Percentiles rank a stretch among this genome's conserved stretches.
Evolutionary conservation across 805 yeast genomes (phyloP).

Genomic region (Metschnikowia vanudenii): DNA sequence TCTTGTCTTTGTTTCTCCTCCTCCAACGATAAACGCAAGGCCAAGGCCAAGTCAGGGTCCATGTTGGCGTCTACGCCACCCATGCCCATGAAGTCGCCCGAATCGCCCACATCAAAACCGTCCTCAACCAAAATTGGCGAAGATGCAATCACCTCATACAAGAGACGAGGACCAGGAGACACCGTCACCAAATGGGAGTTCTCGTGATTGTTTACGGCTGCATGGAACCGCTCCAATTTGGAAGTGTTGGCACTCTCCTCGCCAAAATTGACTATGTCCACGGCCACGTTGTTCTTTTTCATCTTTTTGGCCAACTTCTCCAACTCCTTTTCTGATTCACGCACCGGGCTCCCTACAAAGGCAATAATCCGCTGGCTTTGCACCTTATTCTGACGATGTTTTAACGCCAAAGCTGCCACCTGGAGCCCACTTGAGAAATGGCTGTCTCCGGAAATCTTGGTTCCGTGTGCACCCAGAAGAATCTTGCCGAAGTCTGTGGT

Average conservation of each 20-base stretch:
- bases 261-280: constrained; percentile 90
- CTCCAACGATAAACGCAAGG: constrained; percentile 88
- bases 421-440: constrained; percentile 83
- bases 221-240: constrained; percentile 75
- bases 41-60: constrained; percentile 97
- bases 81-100: constrained; percentile 33
- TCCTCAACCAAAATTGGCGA: constrained; percentile 73
- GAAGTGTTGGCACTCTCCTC: constrained; percentile 76
- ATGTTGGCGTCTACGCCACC: constrained; percentile 73
- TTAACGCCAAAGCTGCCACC: constrained; percentile 87
- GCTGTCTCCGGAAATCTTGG: constrained; percentile 61
- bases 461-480: constrained; percentile 78
- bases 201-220: constrained; percentile 71
- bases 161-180: constrained; percentile 82
- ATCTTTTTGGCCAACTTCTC: constrained; percentile 84
- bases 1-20: constrained; percentile 94
- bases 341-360: constrained; percentile 85
- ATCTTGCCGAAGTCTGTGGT: constrained; percentile 86
- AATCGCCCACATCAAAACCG: constrained; percentile 50
- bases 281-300: constrained; percentile 88
- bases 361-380: constrained; percentile 88
- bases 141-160: constrained; percentile 76
- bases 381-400: constrained; percentile 91
- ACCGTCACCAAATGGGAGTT: constrained; percentile 80
- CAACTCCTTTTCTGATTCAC: constrained; percentile 65